Evolutionary conservation across 495 filamentous ascomycete genomes (phyloP).

Genomic region (Sordaria brevicollis): DNA sequence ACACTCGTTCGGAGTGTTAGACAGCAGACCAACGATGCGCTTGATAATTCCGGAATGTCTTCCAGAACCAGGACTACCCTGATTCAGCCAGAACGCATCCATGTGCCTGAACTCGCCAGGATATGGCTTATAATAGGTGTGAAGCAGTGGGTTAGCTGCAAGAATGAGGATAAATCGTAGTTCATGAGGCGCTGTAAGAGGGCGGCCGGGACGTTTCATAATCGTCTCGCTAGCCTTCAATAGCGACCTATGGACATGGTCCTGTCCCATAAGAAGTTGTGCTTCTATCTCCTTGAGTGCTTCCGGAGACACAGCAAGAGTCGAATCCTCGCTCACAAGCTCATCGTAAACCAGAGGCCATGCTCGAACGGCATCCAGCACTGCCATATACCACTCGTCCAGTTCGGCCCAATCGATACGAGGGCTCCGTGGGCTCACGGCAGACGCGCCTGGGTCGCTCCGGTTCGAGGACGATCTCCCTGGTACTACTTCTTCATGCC

Average conservation of each 20-base stretch:
- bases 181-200: slow-evolving; percentile 58
- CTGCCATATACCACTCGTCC: slow-evolving; percentile 64
- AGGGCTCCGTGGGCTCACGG: slow-evolving; percentile 53
- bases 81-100: not conserved
- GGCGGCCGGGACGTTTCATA: slow-evolving; percentile 73
- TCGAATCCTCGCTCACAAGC: slow-evolving; percentile 22
- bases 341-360: slow-evolving; percentile 49
- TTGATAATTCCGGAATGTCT: slow-evolving; percentile 80
- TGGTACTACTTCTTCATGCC: slow-evolving; percentile 33
- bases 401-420: slow-evolving; percentile 67
- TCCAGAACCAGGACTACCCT: slow-evolving; percentile 26
- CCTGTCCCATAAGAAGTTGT: slow-evolving; percentile 54
- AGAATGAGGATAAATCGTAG: slow-evolving; percentile 76
- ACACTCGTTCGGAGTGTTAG: slow-evolving; percentile 64
- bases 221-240: slow-evolving; percentile 77
- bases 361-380: slow-evolving; percentile 44
- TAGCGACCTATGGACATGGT: slow-evolving; percentile 56
- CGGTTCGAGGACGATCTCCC: slow-evolving; percentile 22
- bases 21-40: slow-evolving; percentile 69
- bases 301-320: slow-evolving; percentile 14
- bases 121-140: slow-evolving; percentile 32
- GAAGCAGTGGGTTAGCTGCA: slow-evolving; percentile 69
- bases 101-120: slow-evolving; percentile 21
- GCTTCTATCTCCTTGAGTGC: slow-evolving; percentile 43
- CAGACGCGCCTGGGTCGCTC: slow-evolving; percentile 22